A percentile compares a stretch with the other conserved stretches of the same genome.
Evolutionary conservation across 2,329 filamentous ascomycete genomes (phyloP).

Genomic region (Exophiala alcalophila): DNA sequence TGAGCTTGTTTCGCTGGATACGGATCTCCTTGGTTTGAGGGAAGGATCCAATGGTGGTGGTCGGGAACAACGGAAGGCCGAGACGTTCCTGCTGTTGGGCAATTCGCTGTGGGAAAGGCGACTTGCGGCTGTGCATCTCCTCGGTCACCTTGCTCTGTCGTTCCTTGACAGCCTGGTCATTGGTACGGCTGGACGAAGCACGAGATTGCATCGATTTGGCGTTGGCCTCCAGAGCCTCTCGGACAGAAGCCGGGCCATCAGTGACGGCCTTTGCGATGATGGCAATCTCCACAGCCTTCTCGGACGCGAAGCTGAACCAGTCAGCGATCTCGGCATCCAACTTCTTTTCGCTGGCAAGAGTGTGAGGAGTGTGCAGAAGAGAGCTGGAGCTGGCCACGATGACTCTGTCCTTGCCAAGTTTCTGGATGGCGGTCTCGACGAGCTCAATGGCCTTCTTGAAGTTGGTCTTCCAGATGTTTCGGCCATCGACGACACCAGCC

Average conservation of each 20-base stretch:
- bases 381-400: conserved; percentile 96
- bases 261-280: conserved; percentile 96
- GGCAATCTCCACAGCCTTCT: conserved; percentile 90
- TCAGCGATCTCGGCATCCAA: conserved; percentile 88
- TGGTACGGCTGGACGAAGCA: conserved; percentile 89
- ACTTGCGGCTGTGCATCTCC: conserved; percentile 89
- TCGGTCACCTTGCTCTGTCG: conserved; percentile 83
- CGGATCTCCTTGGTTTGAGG: conserved; percentile 99
- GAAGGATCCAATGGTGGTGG: conserved; percentile 99
- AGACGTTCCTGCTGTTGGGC: conserved; percentile 86
- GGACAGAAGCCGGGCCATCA: conserved; percentile 81
- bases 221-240: conserved; percentile 90
- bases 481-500: conserved; percentile 93
- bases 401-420: conserved; percentile 96
- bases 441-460: conserved; percentile 90
- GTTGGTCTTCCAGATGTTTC: conserved; percentile 99
- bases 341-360: conserved; percentile 97
- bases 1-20: conserved; percentile 94
- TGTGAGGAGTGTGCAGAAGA: conserved; percentile 97
- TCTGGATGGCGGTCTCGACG: conserved; percentile 85
- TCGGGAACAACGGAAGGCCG: conserved; percentile 94
- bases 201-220: conserved; percentile 90
- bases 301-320: conserved; percentile 97
- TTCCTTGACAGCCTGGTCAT: conserved; percentile 96
- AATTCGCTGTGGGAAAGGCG: conserved; percentile 80